Evolutionary conservation across 2,329 filamentous ascomycete species (phyloP).

Genomic region (Emmonsiellopsis sp.): DNA sequence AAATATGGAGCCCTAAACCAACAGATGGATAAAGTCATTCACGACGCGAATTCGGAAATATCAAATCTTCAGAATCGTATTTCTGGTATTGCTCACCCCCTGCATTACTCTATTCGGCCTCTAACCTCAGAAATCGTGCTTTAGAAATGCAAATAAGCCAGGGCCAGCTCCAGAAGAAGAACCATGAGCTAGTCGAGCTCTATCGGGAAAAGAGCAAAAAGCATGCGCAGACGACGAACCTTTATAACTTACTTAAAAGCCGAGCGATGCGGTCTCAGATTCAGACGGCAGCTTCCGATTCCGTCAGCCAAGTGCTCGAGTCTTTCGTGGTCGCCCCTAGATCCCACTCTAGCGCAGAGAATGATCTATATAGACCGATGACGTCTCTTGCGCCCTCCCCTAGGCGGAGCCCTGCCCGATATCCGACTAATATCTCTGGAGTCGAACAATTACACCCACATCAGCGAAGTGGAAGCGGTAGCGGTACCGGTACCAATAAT

Average conservation of each 20-base stretch:
- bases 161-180: slow-evolving; percentile 57
- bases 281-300: slow-evolving; percentile 46
- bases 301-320: slow-evolving; percentile 40
- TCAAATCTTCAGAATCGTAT: slow-evolving; percentile 56
- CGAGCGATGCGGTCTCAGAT: slow-evolving; percentile 47
- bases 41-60: slow-evolving; percentile 67
- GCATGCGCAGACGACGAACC: slow-evolving; percentile 56
- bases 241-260: slow-evolving; percentile 49
- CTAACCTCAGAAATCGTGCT: not conserved
- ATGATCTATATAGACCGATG: slow-evolving; percentile 9
- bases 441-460: slow-evolving; percentile 30
- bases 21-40: slow-evolving; percentile 63
- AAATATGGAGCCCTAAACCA: slow-evolving; percentile 58
- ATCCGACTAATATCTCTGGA: slow-evolving; percentile 18
- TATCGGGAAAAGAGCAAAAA: slow-evolving; percentile 64
- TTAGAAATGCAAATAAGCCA: slow-evolving; percentile 53
- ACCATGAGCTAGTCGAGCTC: slow-evolving; percentile 59
- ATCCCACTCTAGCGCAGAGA: slow-evolving; percentile 10
- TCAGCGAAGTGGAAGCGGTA: slow-evolving; percentile 32
- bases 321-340: slow-evolving; percentile 18
- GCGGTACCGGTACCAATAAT: slow-evolving; percentile 22
- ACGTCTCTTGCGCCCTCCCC: slow-evolving; percentile 17
- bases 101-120: not conserved
- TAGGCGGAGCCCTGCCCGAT: slow-evolving; percentile 14
- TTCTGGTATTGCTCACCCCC: slow-evolving; percentile 39